Conservation (phyloP, 192 early-diverging fungal genomes). For the Obelidium mucronatum region DNA sequence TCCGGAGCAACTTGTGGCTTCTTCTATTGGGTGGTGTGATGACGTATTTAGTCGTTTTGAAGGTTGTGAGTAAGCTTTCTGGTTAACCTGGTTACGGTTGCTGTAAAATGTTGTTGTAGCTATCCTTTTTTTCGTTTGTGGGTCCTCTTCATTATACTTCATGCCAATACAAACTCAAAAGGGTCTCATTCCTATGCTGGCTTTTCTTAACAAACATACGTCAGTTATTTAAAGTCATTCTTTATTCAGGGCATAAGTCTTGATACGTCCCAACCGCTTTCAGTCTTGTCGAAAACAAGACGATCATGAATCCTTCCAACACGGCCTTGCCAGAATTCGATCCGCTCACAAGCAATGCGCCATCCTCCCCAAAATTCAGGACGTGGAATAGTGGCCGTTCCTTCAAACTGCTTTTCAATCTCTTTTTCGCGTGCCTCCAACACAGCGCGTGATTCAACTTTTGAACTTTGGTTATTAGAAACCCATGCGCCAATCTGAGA, state of each 20-base stretch:
- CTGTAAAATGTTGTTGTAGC: no score
- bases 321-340: constrained; percentile 65
- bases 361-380: constrained; percentile 64
- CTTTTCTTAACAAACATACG: no score
- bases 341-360: constrained; percentile 49
- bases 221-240: no score
- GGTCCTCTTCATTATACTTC: no score
- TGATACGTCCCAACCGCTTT: not conserved
- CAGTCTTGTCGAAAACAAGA: constrained; percentile 5
- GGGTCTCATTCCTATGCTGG: no score
- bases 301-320: constrained; percentile 29
- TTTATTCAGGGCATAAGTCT: constrained; percentile 34
- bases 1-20: constrained; percentile 45
- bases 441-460: constrained; percentile 40
- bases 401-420: constrained; percentile 38
- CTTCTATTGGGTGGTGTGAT: constrained; percentile 43
- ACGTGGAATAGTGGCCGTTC: constrained; percentile 40
- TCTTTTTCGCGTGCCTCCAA: constrained; percentile 38
- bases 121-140: no score
- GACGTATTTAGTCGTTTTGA: constrained; percentile 51
- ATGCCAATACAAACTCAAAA: no score
- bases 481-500: constrained; percentile 59
- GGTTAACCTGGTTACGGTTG: no score
- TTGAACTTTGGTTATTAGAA: constrained; percentile 37
- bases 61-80: constrained; percentile 41